phyloP scores from a whole-genome alignment of 148 eudicot genomes.

The Diospyros kaki region DNA sequence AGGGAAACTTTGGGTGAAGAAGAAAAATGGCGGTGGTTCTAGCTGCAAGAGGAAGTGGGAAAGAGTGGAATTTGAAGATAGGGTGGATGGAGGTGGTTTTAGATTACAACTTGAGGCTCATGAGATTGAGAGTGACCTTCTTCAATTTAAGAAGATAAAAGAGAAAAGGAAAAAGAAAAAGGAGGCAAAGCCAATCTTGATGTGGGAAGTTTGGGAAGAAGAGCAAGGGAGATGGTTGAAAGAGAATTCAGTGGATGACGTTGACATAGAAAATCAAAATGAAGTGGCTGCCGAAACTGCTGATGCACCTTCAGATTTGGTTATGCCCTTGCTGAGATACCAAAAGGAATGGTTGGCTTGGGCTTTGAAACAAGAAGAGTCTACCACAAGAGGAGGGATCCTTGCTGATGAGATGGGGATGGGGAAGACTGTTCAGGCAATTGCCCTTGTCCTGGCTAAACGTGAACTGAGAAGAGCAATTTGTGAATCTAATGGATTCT shows the following conservation, averaged over 20 bases:
- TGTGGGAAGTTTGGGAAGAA: constrained; percentile 84
- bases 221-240: constrained; percentile 67
- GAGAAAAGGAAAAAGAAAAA: constrained; percentile 30
- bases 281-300: constrained; percentile 44
- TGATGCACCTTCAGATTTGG: constrained; percentile 62
- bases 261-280: constrained; percentile 45
- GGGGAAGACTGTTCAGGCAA: constrained; percentile 95
- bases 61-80: constrained; percentile 3
- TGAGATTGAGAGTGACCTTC: constrained; percentile 25
- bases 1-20: constrained; percentile 13
- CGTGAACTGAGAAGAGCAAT: constrained; percentile 38
- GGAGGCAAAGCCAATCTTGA: constrained; percentile 28
- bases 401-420: constrained; percentile 99
- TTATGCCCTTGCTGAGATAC: constrained; percentile 69
- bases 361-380: constrained; percentile 89
- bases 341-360: constrained; percentile 98
- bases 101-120: constrained; percentile 9
- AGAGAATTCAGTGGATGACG: constrained; percentile 30
- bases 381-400: constrained; percentile 71
- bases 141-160: constrained; percentile 16
- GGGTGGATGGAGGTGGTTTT: constrained; percentile 3
- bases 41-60: neutral
- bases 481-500: constrained; percentile 24
- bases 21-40: neutral
- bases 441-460: constrained; percentile 91